These are phyloP conservation scores for Adansonia digitata DNA, from an alignment of 345 rosid species.

Conservation along the genomic window DNA sequence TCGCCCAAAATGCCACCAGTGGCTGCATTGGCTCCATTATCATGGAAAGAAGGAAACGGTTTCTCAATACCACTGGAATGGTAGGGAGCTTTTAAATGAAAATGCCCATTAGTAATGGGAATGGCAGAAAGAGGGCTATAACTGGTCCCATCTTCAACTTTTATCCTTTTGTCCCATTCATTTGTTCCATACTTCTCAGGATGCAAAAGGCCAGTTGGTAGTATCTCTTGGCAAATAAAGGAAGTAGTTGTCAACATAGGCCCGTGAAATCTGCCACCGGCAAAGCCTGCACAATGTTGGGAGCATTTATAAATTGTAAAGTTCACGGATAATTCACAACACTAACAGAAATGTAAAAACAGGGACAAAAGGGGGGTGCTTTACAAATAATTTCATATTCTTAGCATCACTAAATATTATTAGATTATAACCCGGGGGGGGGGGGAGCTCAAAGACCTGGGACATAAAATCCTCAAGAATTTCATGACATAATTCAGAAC, in stretches of 20 bases:
- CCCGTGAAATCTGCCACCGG: slow-evolving; percentile 34
- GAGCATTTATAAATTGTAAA: background rate
- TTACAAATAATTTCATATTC: background rate
- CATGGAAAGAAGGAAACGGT: slow-evolving; percentile 32
- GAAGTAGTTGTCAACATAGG: slow-evolving; percentile 33
- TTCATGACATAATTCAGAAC: background rate
- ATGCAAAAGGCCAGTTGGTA: slow-evolving; percentile 32
- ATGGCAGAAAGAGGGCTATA: slow-evolving; percentile 29
- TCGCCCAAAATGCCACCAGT: slow-evolving; percentile 26
- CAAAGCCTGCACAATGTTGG: slow-evolving; percentile 27
- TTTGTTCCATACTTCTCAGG: slow-evolving; percentile 36
- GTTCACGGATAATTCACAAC: background rate
- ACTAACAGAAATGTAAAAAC: background rate
- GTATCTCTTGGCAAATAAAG: slow-evolving; percentile 52
- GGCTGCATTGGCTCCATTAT: slow-evolving; percentile 20
- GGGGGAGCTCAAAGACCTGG: too few species aligned
- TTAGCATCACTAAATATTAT: background rate
- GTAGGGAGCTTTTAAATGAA: slow-evolving; percentile 25
- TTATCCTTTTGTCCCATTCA: slow-evolving; percentile 40
- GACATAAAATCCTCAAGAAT: background rate
- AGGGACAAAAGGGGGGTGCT: background rate
- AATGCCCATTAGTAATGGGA: slow-evolving; percentile 26
- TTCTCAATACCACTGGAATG: slow-evolving; percentile 31
- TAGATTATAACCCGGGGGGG: too few species aligned
- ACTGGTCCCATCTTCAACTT: slow-evolving; percentile 43